Evolutionary conservation across 2,329 filamentous ascomycete genomes (phyloP).

Genomic region (Exophiala dermatitidis): DNA sequence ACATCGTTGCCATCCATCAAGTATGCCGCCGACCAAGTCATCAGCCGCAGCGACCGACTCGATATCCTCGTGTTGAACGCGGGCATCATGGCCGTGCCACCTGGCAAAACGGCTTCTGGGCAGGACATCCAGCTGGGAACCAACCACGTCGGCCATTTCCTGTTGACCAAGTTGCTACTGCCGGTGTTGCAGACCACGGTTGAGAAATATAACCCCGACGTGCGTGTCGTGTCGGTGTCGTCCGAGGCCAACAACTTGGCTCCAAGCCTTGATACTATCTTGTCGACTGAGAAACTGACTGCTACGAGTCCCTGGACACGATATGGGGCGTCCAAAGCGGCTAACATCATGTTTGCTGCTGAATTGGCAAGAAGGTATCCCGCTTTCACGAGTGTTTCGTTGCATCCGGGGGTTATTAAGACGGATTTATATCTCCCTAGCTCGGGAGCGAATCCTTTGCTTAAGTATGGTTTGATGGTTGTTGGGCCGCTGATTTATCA

Average conservation of each 20-base stretch:
- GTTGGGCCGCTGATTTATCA: conserved; percentile 30
- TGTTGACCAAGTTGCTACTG: conserved; percentile 40
- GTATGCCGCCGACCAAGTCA: conserved; percentile 39
- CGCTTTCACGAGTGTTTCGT: conserved; percentile 35
- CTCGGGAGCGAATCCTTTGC: conserved; percentile 26
- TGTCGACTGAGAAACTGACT: conserved; percentile 33
- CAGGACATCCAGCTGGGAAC: conserved; percentile 43
- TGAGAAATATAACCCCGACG: conserved; percentile 28
- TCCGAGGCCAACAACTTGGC: conserved; percentile 34
- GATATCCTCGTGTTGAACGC: conserved; percentile 44
- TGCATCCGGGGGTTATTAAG: conserved; percentile 45
- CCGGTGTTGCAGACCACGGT: conserved; percentile 36
- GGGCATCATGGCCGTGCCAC: conserved; percentile 40
- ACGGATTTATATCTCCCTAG: conserved; percentile 36
- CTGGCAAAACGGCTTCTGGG: conserved; percentile 35
- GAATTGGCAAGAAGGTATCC: conserved; percentile 43
- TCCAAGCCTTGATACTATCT: conserved; percentile 34
- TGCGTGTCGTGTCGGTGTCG: conserved; percentile 34
- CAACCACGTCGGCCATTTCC: conserved; percentile 43
- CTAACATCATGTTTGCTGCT: conserved; percentile 43
- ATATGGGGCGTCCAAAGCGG: conserved; percentile 48
- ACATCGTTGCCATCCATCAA: conserved; percentile 45
- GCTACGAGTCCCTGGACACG: conserved; percentile 37
- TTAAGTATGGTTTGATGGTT: conserved; percentile 25
- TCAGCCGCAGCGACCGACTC: conserved; percentile 36